Conservation (phyloP, 2,329 filamentous ascomycete genomes). For the Dendryphion nanum region DNA sequence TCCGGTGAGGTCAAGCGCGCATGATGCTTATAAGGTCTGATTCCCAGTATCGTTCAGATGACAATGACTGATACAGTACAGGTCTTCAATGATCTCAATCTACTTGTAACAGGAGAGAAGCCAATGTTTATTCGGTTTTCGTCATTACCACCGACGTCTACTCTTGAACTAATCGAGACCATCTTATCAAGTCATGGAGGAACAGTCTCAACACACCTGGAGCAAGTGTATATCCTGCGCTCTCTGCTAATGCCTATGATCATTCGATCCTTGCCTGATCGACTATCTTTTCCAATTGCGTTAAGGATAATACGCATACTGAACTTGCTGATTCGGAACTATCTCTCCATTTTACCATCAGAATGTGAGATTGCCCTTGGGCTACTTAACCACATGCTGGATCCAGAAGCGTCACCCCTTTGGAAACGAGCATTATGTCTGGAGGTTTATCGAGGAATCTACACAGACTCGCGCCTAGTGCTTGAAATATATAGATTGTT, state of each 20-base stretch:
- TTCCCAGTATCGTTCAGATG: not conserved
- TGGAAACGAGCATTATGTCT: conserved; percentile 92
- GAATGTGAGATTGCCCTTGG: conserved; percentile 84
- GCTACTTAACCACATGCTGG: conserved; percentile 79
- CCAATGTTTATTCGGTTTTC: conserved; percentile 80
- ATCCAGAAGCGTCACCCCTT: conserved; percentile 71
- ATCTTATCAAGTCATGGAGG: conserved; percentile 81
- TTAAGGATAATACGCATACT: conserved; percentile 81
- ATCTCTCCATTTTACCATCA: conserved; percentile 69
- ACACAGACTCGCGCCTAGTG: conserved; percentile 75
- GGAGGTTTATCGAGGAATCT: conserved; percentile 85
- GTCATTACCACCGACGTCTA: conserved; percentile 75
- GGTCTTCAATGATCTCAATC: conserved; percentile 86
- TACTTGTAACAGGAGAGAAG: conserved; percentile 80
- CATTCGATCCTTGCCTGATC: conserved; percentile 73
- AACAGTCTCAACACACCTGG: conserved; percentile 74
- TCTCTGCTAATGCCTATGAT: conserved; percentile 79
- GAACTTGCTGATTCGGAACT: conserved; percentile 75
- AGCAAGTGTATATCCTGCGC: conserved; percentile 77
- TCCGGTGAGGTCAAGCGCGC: conserved; percentile 69
- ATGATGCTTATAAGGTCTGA: conserved; percentile 75
- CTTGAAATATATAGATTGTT: conserved; percentile 78
- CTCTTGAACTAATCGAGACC: conserved; percentile 88
- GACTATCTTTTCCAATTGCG: conserved; percentile 75
- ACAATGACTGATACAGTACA: conserved; percentile 26